phyloP scores from a whole-genome alignment of 2,329 filamentous ascomycete genomes.

The Epichloe gansuensis region DNA sequence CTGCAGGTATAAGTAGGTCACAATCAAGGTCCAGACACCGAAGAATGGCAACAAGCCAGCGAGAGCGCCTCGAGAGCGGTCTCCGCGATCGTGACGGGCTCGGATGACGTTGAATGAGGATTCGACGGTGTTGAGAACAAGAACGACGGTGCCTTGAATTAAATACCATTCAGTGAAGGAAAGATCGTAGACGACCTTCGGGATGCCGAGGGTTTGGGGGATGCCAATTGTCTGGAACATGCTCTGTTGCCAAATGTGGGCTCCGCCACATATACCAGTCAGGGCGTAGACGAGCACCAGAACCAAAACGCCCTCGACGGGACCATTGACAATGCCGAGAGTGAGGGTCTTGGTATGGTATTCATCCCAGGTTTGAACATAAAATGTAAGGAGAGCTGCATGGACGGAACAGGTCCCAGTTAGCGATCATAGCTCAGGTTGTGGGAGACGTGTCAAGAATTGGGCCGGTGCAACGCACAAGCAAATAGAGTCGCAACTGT shows the following conservation, averaged over 20 bases:
- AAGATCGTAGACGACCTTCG: slow-evolving; percentile 59
- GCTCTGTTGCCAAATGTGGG: slow-evolving; percentile 83
- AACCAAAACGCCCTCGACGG: slow-evolving; percentile 85
- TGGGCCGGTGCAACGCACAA: slow-evolving; percentile 35
- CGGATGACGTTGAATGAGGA: slow-evolving; percentile 74
- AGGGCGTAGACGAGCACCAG: slow-evolving; percentile 70
- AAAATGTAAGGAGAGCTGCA: slow-evolving; percentile 84
- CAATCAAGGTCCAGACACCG: slow-evolving; percentile 62
- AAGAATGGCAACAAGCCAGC: slow-evolving; percentile 75
- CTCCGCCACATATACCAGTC: slow-evolving; percentile 76
- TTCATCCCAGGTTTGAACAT: slow-evolving; percentile 98
- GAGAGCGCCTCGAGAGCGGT: slow-evolving; percentile 61
- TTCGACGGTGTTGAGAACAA: slow-evolving; percentile 73
- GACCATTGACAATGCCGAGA: slow-evolving; percentile 81
- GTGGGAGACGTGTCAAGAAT: neutral
- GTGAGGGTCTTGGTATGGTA: slow-evolving; percentile 96
- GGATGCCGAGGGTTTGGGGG: slow-evolving; percentile 50
- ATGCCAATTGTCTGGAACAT: slow-evolving; percentile 62
- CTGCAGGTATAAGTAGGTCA: slow-evolving; percentile 71
- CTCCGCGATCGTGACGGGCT: slow-evolving; percentile 60
- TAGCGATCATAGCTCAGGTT: neutral
- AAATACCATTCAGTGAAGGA: slow-evolving; percentile 91
- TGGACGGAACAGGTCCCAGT: slow-evolving; percentile 2
- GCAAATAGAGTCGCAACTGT: slow-evolving; percentile 76
- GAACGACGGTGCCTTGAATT: slow-evolving; percentile 67